Evolutionary conservation across 2,329 filamentous ascomycete genomes (phyloP), one percentile per base, ranked within the genome.

Genomic region (Aspergillus sergii): DNA sequence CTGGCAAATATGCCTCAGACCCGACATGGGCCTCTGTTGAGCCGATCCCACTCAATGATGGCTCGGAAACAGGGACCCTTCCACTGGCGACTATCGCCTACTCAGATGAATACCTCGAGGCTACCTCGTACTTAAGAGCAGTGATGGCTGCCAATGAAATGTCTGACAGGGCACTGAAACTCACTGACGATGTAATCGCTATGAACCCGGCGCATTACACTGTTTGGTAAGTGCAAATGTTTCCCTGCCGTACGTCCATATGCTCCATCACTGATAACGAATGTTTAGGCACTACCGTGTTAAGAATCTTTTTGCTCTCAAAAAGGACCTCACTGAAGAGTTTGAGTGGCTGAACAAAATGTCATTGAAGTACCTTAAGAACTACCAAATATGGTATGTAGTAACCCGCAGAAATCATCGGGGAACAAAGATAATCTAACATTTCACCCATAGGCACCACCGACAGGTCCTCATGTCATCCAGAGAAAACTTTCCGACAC

Each of bases 131-230:
- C 79, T 87, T 99, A 59, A 91, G 95, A 65, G 94, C 95, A 65
- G 87, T 97, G 70, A 99, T 99, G 94, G 91, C 92, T 16, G 84
- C 83, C 55, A 91, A 96, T 75, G 95, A 99, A 79, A 86, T 90
- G 82, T 93, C 91, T 28, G 85, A 89, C 26, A 87, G 95, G 55
- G 91, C 89, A 41, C 85, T 99, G 50, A 85, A 84, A 36, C 86
- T 99, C 66, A 99, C 95, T 5, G 90, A 93, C 75, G 89, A 94
- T 78, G 89, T 99, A 74, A 98, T 99, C 75, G 83, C 84, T 64
- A 89, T 97, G 86, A 99, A 99, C 78, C 92, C 95, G 19, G 94
- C 95, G 0, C 95, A 99, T 82, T 99, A 99, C 81, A 99, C 95
- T 19, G 94, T 98, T 65, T 99, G 95, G 95, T 87, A 74, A 66